phyloP scores from a whole-genome alignment of 2,329 filamentous ascomycete genomes.

The Trichoderma arundinaceum region DNA sequence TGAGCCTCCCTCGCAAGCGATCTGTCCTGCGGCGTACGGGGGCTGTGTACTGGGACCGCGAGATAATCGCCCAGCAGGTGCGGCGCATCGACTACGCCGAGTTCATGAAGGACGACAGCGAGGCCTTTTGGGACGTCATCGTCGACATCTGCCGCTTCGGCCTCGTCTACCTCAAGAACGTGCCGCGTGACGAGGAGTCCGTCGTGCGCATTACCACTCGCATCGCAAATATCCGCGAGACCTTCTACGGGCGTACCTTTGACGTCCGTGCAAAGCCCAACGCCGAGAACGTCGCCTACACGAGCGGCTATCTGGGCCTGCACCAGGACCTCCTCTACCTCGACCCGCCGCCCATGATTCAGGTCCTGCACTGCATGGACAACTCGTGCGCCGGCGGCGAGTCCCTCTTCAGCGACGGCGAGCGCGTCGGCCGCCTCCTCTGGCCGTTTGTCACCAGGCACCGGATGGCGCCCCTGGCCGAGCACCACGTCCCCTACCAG shows the following conservation, averaged over 20 bases:
- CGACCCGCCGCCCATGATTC: slow-evolving; percentile 75
- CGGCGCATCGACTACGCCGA: slow-evolving; percentile 69
- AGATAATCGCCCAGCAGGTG: slow-evolving; percentile 49
- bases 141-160: slow-evolving; percentile 69
- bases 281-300: slow-evolving; percentile 93
- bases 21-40: slow-evolving; percentile 43
- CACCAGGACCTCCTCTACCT: slow-evolving; percentile 96
- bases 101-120: slow-evolving; percentile 68
- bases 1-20: slow-evolving; percentile 38
- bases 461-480: slow-evolving; percentile 32
- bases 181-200: slow-evolving; percentile 70
- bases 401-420: slow-evolving; percentile 82
- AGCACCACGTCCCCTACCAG: slow-evolving; percentile 62
- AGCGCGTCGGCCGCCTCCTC: slow-evolving; percentile 59
- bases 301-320: slow-evolving; percentile 77
- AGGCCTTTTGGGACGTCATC: slow-evolving; percentile 65
- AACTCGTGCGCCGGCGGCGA: slow-evolving; percentile 81
- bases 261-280: slow-evolving; percentile 82
- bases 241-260: slow-evolving; percentile 91
- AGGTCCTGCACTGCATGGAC: slow-evolving; percentile 86
- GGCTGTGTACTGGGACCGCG: slow-evolving; percentile 50
- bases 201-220: slow-evolving; percentile 72
- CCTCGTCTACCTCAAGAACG: slow-evolving; percentile 75
- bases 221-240: slow-evolving; percentile 80
- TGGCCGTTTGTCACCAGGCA: slow-evolving; percentile 35